Evolutionary conservation across 768 basidiomycete species (phyloP).

Genomic region (Rhizopogon roseolus): DNA sequence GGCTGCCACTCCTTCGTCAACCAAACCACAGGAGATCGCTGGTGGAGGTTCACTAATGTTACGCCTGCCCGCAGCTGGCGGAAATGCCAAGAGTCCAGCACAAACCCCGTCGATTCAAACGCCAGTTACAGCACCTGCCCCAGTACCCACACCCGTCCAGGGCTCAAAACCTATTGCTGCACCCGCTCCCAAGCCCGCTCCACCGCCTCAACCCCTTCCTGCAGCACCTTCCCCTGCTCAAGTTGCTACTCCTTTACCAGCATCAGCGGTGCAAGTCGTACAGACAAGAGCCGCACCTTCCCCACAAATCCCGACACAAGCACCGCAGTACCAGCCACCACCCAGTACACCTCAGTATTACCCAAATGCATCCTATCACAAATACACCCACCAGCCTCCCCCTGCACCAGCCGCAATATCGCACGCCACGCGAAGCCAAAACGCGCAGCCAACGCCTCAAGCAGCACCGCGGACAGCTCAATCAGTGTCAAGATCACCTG

Average conservation of each 20-base stretch:
- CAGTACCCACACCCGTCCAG: slow-evolving; percentile 12
- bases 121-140: slow-evolving; percentile 6
- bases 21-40: slow-evolving; percentile 9
- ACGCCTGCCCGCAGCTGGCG: slow-evolving; percentile 16
- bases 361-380: slow-evolving; percentile 48
- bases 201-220: slow-evolving; percentile 16
- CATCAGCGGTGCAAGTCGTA: slow-evolving; percentile 5
- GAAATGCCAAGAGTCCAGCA: slow-evolving; percentile 14
- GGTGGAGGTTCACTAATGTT: slow-evolving; percentile 14
- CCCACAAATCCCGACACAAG: slow-evolving; percentile 28
- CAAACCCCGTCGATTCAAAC: slow-evolving; percentile 19
- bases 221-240: slow-evolving; percentile 15
- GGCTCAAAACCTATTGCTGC: slow-evolving; percentile 19
- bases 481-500: slow-evolving; percentile 27
- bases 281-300: slow-evolving; percentile 15
- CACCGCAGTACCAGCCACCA: slow-evolving; percentile 29
- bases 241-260: slow-evolving; percentile 14
- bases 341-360: slow-evolving; percentile 31
- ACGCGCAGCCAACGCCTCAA: slow-evolving; percentile 1
- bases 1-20: background rate
- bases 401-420: slow-evolving; percentile 13
- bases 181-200: slow-evolving; percentile 14
- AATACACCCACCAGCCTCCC: slow-evolving; percentile 20
- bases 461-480: slow-evolving; percentile 17
- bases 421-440: background rate